Percentiles rank a stretch among this genome's conserved stretches.
Evolutionary conservation across 371 early-diverging fungal species (phyloP).

Genomic region (Apophysomyces trapeziformis): DNA sequence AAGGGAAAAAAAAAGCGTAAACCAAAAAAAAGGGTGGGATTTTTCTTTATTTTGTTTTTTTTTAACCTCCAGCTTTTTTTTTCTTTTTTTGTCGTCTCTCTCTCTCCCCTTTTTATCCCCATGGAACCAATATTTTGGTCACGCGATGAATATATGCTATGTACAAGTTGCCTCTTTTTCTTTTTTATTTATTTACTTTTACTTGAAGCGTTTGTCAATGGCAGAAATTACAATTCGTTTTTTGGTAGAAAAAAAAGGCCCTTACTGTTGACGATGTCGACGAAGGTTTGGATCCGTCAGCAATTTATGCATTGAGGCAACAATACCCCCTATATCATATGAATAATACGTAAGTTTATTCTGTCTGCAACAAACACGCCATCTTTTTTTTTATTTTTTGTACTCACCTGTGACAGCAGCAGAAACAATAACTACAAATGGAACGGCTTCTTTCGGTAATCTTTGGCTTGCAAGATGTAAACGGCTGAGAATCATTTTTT

Average conservation of each 20-base stretch:
- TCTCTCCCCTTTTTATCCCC: too few species aligned
- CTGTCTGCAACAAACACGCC: not conserved
- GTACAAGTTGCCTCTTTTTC: not conserved
- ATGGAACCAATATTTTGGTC: not conserved
- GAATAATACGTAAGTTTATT: not conserved
- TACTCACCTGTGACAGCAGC: conserved; percentile 22
- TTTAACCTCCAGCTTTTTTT: not conserved
- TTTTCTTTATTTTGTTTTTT: not conserved
- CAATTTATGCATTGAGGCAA: conserved; percentile 17
- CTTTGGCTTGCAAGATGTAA: conserved; percentile 13
- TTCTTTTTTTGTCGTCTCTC: not conserved
- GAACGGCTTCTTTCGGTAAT: conserved; percentile 24
- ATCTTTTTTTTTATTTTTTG: not conserved
- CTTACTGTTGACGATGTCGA: conserved; percentile 8
- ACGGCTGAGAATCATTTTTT: conserved; percentile 12
- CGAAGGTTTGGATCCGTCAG: conserved; percentile 16
- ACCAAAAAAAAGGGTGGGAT: not conserved
- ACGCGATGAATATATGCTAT: not conserved
- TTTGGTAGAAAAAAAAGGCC: too few species aligned
- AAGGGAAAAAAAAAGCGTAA: not conserved
- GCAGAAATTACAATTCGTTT: not conserved
- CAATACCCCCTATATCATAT: conserved; percentile 14
- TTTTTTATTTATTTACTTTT: not conserved
- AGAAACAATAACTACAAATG: conserved; percentile 19
- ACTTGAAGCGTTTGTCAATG: not conserved